phyloP scores from a whole-genome alignment of 192 early-diverging fungal species.

The Coemansia reversa region DNA sequence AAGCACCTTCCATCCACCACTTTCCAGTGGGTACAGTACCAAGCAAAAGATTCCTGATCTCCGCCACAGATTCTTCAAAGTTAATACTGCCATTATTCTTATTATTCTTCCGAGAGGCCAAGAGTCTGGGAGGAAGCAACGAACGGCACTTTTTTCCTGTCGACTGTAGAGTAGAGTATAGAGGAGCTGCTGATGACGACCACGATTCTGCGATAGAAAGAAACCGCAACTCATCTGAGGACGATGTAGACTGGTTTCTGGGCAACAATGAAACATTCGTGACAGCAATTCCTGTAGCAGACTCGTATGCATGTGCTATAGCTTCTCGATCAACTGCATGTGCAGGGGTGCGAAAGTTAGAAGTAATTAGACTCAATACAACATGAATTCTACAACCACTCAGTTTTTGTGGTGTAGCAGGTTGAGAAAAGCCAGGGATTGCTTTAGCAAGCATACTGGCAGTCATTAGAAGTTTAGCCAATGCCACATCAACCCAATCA shows the following conservation, averaged over 20 bases:
- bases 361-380: slow-evolving; percentile 10
- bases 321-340: neutral
- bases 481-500: slow-evolving; percentile 10
- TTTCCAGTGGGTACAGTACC: neutral
- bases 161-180: slow-evolving; percentile 7
- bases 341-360: neutral
- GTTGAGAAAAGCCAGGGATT: slow-evolving; percentile 18
- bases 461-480: slow-evolving; percentile 15
- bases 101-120: neutral
- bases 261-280: slow-evolving; percentile 22
- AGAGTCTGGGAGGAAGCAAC: neutral
- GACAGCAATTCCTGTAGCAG: slow-evolving; percentile 20
- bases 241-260: neutral
- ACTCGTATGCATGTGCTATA: slow-evolving; percentile 18
- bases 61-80: slow-evolving; percentile 13
- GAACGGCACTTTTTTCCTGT: neutral
- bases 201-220: slow-evolving; percentile 11
- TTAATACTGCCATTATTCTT: neutral
- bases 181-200: neutral
- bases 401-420: neutral
- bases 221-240: slow-evolving; percentile 4
- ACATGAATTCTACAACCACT: slow-evolving; percentile 22
- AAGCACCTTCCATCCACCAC: slow-evolving; percentile 14
- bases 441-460: slow-evolving; percentile 9
- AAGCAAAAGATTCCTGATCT: slow-evolving; percentile 1